Evolutionary conservation across 2,329 filamentous ascomycete genomes (phyloP).

Genomic region (Aspergillus sojae): DNA sequence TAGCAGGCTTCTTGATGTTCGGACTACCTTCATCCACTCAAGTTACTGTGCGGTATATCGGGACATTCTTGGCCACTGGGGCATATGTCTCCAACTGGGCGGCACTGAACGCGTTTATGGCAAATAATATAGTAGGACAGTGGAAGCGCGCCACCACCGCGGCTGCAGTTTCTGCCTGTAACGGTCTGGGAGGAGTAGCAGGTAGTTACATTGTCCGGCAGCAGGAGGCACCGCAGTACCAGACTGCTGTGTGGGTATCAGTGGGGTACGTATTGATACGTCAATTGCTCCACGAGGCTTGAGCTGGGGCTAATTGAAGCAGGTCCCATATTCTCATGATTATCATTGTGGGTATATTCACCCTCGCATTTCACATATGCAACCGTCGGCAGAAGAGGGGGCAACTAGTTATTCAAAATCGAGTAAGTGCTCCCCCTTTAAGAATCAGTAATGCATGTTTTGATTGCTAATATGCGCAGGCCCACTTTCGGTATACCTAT

Average conservation of each 20-base stretch:
- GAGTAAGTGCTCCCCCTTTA: constrained; percentile 27
- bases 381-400: constrained; percentile 55
- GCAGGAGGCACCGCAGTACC: constrained; percentile 63
- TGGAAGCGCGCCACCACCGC: constrained; percentile 68
- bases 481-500: constrained; percentile 39
- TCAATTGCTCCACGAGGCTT: background rate
- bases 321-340: constrained; percentile 64
- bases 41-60: constrained; percentile 64
- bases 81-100: constrained; percentile 72
- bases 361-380: constrained; percentile 55
- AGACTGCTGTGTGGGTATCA: constrained; percentile 68
- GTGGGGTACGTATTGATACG: constrained; percentile 51
- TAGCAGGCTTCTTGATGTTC: constrained; percentile 67
- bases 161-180: constrained; percentile 62
- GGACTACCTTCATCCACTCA: constrained; percentile 58
- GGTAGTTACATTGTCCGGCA: constrained; percentile 67
- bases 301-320: background rate
- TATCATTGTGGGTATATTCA: constrained; percentile 54
- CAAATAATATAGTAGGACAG: constrained; percentile 65
- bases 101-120: constrained; percentile 64
- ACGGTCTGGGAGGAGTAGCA: constrained; percentile 66
- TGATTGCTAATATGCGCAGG: constrained; percentile 19
- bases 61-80: constrained; percentile 67
- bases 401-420: constrained; percentile 53
- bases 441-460: background rate